Base-by-base conservation (phyloP, 1,284 basidiomycete genomes). In the Cryptococcus hybrid region DNA sequence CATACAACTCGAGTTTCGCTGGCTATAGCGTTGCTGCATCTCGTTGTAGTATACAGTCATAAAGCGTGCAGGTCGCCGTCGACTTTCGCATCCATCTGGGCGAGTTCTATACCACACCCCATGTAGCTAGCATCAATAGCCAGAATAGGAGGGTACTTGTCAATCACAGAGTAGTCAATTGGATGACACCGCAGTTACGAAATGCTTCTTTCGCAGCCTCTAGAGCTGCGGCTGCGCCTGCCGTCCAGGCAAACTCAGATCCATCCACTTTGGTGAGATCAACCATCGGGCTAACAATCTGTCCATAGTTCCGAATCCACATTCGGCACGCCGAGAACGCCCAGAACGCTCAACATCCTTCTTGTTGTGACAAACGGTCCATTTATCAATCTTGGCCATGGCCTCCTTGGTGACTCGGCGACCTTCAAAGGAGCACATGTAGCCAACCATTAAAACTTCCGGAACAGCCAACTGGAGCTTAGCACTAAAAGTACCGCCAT, bases 401-500 rank as follows among this genome's bases (percentile, higher is more conserved):
- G 18, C 18, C 18, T 18, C 18, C 18, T 18, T 18, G 18, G 18
- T 18, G 18, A 18, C 18, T 18, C 18, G 18, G 18, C 18, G 18
- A 18, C 18, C 18, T 18, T 18, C 18, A 18, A 18, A 18, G 18
- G 18, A 18, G 18, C 18, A 18, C 18, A 18, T 18, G 18, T 18
- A 18, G 18, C 18, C 18, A 18, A 18, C 18, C 18, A 18, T 18
- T 18, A 18, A 18, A 18, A 18, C 18, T 18, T 18, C 18, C 18
- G 18, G 18, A 18, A 18, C 18, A 18, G 18, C 18, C 18, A 18
- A 18, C 18, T 18, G 18, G 18, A 18, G 55, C 48, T 44, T 51
- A 1, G 53, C 57, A 2, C 48, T 51, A 51, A 59, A 59, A 11
- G 57, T 59, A 5, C 57, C 57, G 8, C 57, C 57, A 34, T 35